These are phyloP conservation scores for Aspergillus melleus DNA, from an alignment of 2,329 filamentous ascomycete species.

Conservation along the genomic window DNA sequence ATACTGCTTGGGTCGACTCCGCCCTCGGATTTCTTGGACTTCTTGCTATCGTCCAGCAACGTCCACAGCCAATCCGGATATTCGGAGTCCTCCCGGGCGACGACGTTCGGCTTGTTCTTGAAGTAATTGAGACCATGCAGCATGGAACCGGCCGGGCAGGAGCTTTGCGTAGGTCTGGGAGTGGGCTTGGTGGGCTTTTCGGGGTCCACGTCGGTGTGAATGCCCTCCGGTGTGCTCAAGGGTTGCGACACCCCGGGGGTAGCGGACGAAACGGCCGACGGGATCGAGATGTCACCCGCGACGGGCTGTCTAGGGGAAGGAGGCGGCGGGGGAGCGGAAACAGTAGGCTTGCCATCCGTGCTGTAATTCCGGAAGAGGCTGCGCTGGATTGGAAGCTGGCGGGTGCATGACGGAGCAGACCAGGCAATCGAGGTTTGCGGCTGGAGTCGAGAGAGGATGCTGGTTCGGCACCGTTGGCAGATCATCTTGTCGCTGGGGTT, in stretches of 20 bases:
- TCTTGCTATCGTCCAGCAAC: slow-evolving; percentile 40
- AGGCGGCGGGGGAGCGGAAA: slow-evolving; percentile 31
- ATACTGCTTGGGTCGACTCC: slow-evolving; percentile 44
- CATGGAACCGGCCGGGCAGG: slow-evolving; percentile 40
- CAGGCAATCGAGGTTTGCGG: slow-evolving; percentile 28
- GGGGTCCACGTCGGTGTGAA: slow-evolving; percentile 28
- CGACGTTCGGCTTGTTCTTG: slow-evolving; percentile 47
- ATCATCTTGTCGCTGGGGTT: slow-evolving; percentile 32
- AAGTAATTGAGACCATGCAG: slow-evolving; percentile 47
- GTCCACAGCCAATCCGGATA: slow-evolving; percentile 52
- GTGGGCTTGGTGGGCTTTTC: slow-evolving; percentile 29
- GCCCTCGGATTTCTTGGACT: slow-evolving; percentile 29
- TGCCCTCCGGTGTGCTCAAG: slow-evolving; percentile 38
- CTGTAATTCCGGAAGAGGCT: slow-evolving; percentile 35
- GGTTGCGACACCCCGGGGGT: slow-evolving; percentile 43
- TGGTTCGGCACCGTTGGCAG: slow-evolving; percentile 43
- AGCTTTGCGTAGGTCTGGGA: slow-evolving; percentile 35
- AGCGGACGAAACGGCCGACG: slow-evolving; percentile 41
- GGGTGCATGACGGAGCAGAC: slow-evolving; percentile 28
- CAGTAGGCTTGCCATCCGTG: slow-evolving; percentile 27
- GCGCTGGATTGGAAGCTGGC: slow-evolving; percentile 31
- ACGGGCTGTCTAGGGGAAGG: slow-evolving; percentile 33
- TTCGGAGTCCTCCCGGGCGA: slow-evolving; percentile 48
- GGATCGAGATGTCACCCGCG: slow-evolving; percentile 32
- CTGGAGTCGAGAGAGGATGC: slow-evolving; percentile 40